Evolutionary conservation across 2,329 filamentous ascomycete species (phyloP).

Genomic region (Aspergillus sergii): DNA sequence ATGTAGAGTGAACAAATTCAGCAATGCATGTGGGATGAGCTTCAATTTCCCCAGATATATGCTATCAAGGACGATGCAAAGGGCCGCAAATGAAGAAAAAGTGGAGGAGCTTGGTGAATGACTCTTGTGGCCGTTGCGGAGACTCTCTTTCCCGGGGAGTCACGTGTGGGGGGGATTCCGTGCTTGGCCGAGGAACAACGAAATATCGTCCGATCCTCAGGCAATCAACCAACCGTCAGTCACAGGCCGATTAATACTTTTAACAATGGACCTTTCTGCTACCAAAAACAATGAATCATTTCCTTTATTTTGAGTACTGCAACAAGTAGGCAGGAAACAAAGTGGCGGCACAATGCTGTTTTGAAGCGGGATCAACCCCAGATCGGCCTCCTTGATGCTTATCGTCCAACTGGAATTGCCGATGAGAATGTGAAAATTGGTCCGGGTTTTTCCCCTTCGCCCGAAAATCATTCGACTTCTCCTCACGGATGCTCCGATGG

Average conservation of each 20-base stretch:
- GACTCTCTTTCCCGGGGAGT: constrained; percentile 26
- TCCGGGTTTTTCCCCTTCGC: constrained; percentile 33
- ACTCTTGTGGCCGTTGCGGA: constrained; percentile 25
- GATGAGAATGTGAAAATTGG: constrained; percentile 20
- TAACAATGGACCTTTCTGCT: background rate
- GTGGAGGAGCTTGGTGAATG: constrained; percentile 13
- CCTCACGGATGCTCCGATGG: constrained; percentile 12
- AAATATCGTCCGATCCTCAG: constrained; percentile 6
- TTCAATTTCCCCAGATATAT: background rate
- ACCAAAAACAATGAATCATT: background rate
- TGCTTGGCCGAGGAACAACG: constrained; percentile 23
- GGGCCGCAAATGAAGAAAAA: constrained; percentile 8
- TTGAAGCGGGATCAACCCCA: background rate
- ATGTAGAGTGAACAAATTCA: background rate
- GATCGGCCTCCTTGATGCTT: constrained; percentile 8
- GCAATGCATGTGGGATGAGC: background rate
- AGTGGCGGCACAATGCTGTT: background rate
- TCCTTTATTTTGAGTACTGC: background rate
- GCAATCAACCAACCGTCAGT: background rate
- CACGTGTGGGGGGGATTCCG: constrained; percentile 28
- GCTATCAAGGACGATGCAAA: background rate
- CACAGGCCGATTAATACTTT: background rate
- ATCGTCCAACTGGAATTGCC: constrained; percentile 15
- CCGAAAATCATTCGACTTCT: constrained; percentile 30
- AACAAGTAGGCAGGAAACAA: background rate